A percentile compares a stretch with the other conserved stretches of the same genome.
These are phyloP conservation scores for Lasiosphaeriaceae sp. DNA, from an alignment of 495 filamentous ascomycete genomes.

Conservation along the genomic window DNA sequence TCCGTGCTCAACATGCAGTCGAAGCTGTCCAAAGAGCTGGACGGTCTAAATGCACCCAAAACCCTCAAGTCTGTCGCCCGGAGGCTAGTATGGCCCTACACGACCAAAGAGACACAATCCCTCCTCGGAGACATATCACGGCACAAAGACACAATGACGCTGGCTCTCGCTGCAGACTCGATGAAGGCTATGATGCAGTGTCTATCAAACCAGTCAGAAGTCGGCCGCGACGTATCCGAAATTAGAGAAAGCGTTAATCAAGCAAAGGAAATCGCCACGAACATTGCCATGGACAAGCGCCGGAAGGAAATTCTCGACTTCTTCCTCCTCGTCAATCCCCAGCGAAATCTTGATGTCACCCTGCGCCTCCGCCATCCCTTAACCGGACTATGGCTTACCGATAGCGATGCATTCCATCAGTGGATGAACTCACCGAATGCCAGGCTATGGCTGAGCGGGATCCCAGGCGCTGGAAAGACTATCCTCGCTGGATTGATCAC, in stretches of 20 bases:
- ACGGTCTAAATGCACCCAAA: background rate
- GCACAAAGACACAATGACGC: slow-evolving; percentile 26
- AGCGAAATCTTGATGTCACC: slow-evolving; percentile 19
- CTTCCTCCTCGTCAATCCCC: background rate
- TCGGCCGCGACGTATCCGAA: background rate
- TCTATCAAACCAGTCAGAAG: slow-evolving; percentile 8
- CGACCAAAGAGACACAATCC: slow-evolving; percentile 17
- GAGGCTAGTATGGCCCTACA: background rate
- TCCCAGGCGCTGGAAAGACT: slow-evolving; percentile 42
- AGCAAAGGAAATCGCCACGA: background rate
- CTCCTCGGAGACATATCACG: slow-evolving; percentile 23
- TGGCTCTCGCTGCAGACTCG: slow-evolving; percentile 29
- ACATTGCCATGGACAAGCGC: background rate
- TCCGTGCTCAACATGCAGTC: no score
- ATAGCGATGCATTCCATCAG: slow-evolving; percentile 20
- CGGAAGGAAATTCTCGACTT: background rate
- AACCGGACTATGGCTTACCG: slow-evolving; percentile 36
- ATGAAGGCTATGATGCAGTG: slow-evolving; percentile 18
- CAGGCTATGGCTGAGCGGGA: slow-evolving; percentile 38
- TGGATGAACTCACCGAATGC: slow-evolving; percentile 20
- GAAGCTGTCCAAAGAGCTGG: no score
- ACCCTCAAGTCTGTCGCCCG: background rate
- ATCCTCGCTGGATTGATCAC: slow-evolving; percentile 27
- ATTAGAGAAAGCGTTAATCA: background rate
- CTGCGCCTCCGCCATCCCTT: slow-evolving; percentile 27